Conservation (phyloP, 176 grass and related monocot species). For the Miscanthus lutarioriparius region DNA sequence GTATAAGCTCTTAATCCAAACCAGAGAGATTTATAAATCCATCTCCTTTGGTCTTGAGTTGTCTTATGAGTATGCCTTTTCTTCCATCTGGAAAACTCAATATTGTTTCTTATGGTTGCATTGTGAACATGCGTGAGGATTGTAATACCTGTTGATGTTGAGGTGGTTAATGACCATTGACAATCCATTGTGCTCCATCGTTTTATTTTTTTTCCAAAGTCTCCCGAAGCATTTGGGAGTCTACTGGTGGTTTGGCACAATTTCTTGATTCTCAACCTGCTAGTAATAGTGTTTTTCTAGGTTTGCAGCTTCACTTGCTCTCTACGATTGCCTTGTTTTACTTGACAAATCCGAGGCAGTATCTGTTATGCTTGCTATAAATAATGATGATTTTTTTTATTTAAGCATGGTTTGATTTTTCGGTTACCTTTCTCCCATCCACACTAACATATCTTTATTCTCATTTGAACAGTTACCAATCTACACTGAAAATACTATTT, state of each 20-base stretch:
- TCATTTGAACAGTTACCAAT: slow-evolving; percentile 61
- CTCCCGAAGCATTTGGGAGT: background rate
- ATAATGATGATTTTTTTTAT: background rate
- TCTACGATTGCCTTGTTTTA: background rate
- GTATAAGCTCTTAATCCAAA: background rate
- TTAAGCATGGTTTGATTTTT: slow-evolving; percentile 21
- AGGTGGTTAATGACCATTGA: slow-evolving; percentile 11
- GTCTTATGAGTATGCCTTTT: background rate
- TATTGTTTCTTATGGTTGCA: background rate
- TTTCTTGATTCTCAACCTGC: slow-evolving; percentile 8
- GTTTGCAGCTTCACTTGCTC: background rate
- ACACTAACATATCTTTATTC: slow-evolving; percentile 30
- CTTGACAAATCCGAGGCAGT: background rate
- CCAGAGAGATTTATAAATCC: background rate
- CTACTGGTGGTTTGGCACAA: background rate
- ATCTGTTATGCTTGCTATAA: slow-evolving; percentile 21
- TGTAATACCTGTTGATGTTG: background rate
- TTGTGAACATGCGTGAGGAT: background rate
- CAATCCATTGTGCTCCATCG: background rate
- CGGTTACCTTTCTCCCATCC: background rate
- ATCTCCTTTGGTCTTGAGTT: background rate
- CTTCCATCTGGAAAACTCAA: background rate
- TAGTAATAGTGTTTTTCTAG: slow-evolving; percentile 10
- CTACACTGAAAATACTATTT: slow-evolving; percentile 73
- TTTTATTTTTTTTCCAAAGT: background rate